Evolutionary conservation across 2,329 filamentous ascomycete species (phyloP), one percentile per base, ranked within the genome.

Genomic region (Malbranchea zuffiana): DNA sequence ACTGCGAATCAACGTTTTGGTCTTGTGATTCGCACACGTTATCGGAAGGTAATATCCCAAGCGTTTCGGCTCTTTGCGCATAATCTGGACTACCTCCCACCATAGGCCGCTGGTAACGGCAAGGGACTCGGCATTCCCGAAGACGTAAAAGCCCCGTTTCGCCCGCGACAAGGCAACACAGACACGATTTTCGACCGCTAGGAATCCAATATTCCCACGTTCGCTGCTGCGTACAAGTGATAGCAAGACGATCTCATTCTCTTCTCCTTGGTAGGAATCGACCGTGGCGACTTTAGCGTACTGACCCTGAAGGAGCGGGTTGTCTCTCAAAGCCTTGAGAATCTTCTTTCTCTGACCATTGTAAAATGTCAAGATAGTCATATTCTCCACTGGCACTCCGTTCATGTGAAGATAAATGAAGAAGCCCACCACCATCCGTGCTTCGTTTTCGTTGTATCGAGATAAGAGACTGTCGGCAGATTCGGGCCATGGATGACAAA

Each of bases 231-330:
- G 73, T 3, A 90, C 85, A 0, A 93, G 63, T 0, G 86, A 93
- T 0, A 94, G 63, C 2, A 94, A 54, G 6, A 95, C 68, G 6
- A 94, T 67, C 16, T 87, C 81, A 44, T 93, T 94, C 53, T 94
- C 85, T 49, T 94, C 85, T 8, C 86, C 86, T 55, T 94, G 86
- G 50, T 88, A 94, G 0, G 81, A 83, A 50, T 94, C 87, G 0
- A 95, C 82, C 0, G 86, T 94, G 21, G 75, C 73, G 1, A 93
- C 78, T 2, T 79, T 79, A 47, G 71, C 51, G 40, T 58, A 55
- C 3, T 50, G 44, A n/a, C 55, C 47, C 38, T 63, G 58, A 29
- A 76, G 60, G 34, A 67, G 63, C 1, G 52, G 51, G 40, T 67
- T 57, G 5, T 49, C 50, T 43, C 53, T 62, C 30, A 71, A 44